Percentiles rank a stretch among this genome's conserved stretches.
Conservation (phyloP, 805 yeast species). For the Myxozyma neglecta region DNA sequence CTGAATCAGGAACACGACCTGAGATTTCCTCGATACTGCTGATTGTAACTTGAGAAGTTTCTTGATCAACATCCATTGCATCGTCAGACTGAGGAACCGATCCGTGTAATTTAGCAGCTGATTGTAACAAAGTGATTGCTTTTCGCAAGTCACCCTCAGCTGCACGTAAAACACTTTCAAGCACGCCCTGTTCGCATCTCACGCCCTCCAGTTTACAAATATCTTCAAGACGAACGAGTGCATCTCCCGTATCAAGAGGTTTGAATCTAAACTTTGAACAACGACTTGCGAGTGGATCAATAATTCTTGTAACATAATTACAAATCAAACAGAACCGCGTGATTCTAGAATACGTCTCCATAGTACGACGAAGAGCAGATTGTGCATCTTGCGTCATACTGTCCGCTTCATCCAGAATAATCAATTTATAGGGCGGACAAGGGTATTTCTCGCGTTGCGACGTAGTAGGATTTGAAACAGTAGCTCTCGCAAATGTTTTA, state of each 20-base stretch:
- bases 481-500: constrained; percentile 80
- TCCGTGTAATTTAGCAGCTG: constrained; percentile 64
- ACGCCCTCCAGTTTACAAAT: constrained; percentile 57
- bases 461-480: constrained; percentile 75
- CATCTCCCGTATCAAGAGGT: constrained; percentile 68
- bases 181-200: constrained; percentile 52
- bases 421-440: constrained; percentile 93
- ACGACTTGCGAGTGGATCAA: constrained; percentile 94
- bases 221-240: constrained; percentile 63
- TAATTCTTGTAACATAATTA: constrained; percentile 93
- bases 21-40: constrained; percentile 65
- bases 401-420: constrained; percentile 93
- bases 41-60: constrained; percentile 43
- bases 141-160: constrained; percentile 90
- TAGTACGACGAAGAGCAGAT: constrained; percentile 88
- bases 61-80: neutral
- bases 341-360: constrained; percentile 85
- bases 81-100: constrained; percentile 29
- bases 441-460: constrained; percentile 75
- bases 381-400: constrained; percentile 98
- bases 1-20: constrained; percentile 62
- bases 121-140: constrained; percentile 87
- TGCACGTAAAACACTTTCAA: constrained; percentile 64
- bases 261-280: constrained; percentile 94
- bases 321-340: constrained; percentile 94